Evolutionary conservation across 306 rosid species (phyloP).

Genomic region (Astragalus glycyphyllos): DNA sequence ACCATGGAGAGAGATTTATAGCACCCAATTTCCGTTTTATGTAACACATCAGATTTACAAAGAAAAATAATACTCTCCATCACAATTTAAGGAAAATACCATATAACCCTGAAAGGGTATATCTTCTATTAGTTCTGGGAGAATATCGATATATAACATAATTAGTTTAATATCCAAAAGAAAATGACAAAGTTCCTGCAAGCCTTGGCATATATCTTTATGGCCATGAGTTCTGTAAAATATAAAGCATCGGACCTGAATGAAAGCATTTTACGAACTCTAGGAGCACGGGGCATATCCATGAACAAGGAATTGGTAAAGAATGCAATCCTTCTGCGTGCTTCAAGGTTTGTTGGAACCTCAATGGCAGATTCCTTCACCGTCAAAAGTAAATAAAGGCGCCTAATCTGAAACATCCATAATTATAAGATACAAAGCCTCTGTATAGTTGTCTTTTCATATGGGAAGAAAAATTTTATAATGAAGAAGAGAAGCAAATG

Average conservation of each 20-base stretch:
- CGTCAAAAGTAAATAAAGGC: constrained; percentile 80
- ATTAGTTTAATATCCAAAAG: constrained; percentile 25
- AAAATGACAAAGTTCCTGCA: constrained; percentile 37
- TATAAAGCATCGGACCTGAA: constrained; percentile 65
- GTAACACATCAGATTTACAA: background rate
- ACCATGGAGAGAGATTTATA: constrained; percentile 15
- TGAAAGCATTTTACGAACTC: constrained; percentile 95
- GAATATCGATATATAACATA: constrained; percentile 26
- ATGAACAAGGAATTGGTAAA: constrained; percentile 93
- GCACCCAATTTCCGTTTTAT: constrained; percentile 24
- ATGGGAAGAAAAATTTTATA: constrained; percentile 12
- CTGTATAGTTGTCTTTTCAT: constrained; percentile 24
- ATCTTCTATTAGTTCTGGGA: constrained; percentile 32
- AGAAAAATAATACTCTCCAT: constrained; percentile 6
- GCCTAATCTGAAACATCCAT: constrained; percentile 72
- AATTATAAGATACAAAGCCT: constrained; percentile 21
- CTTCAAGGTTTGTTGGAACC: constrained; percentile 94
- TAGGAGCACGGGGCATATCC: constrained; percentile 99
- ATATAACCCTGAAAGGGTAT: constrained; percentile 33
- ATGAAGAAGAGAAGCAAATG: constrained; percentile 17
- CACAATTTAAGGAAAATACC: constrained; percentile 31
- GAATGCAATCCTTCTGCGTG: constrained; percentile 92
- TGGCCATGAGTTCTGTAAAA: constrained; percentile 32
- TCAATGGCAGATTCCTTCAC: constrained; percentile 90
- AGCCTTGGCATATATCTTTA: constrained; percentile 19